Evolutionary conservation across 805 yeast species (phyloP), one percentile per base, ranked within the genome.

Genomic region (Teunomyces kruisii): DNA sequence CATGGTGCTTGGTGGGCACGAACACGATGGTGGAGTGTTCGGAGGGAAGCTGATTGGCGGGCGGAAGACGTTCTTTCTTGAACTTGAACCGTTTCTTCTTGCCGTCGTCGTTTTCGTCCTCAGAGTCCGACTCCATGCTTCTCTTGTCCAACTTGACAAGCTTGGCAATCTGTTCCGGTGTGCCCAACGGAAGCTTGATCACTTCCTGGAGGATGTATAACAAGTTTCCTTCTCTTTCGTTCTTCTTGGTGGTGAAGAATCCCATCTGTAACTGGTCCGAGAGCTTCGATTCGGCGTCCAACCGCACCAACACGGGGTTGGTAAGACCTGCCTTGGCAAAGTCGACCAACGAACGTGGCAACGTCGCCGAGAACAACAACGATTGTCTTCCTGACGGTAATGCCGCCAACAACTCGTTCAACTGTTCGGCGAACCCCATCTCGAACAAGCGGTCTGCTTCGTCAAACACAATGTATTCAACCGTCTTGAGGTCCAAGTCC

Each of bases 1-100:
- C 99, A 67, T 94, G 99, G 68, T 94, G 99, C 68, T 90, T 86
- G 0, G 99, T 94, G 39, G 98, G 99, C 6, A 89, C 97, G 57
- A 94, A 94, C 2, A 94, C 78, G 54, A 94, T 90, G 1, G 99
- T 94, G 3, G 98, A 88, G 50, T 80, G 72, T 47, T 83, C 83
- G 2, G 96, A 84, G 1, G 97, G 97, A 48, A 92, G 68, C 46
- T 83, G 91, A 56, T 83, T 86, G 0, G 96, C 96, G 2, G 84
- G 79, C 6, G 96, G 92, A 37, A 84, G 69, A 53, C 81, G 76
- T 47, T 75, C 80, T 52, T 79, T 80, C 47, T 72, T 75, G 51
- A 69, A 69, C 31, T 70, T 68, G 38, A 67, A 64, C 39, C 63
- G 67, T 19, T 65, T 66, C 39, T 57, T 62, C 31, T 64, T 64